Percentiles rank a stretch among this genome's conserved stretches.
These are phyloP conservation scores for Ophiostoma sp. DNA, from an alignment of 2,329 filamentous ascomycete genomes.

Conservation along the genomic window DNA sequence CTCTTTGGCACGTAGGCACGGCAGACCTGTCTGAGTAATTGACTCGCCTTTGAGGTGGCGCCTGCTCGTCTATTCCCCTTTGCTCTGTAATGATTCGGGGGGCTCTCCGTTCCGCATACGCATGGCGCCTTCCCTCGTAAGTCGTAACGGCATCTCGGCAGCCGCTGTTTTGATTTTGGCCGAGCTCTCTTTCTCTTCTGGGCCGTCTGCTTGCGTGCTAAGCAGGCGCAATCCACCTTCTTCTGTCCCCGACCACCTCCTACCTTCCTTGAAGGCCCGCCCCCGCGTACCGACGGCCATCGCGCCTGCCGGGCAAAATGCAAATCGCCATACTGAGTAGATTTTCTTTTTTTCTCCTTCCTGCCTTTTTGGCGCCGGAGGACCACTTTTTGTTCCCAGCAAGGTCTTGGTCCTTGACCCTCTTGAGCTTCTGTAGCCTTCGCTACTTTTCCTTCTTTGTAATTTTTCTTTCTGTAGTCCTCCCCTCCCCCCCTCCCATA, in stretches of 20 bases:
- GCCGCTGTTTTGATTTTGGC: not conserved
- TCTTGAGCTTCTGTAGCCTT: conserved; percentile 6
- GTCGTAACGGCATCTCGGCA: not conserved
- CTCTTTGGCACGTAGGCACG: not conserved
- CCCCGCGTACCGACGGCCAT: conserved; percentile 13
- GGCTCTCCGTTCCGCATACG: not conserved
- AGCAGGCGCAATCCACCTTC: not conserved
- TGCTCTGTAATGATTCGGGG: not conserved
- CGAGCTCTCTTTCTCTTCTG: not conserved
- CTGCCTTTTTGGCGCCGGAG: not conserved
- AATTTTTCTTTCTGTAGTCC: not conserved
- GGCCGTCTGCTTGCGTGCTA: conserved; percentile 18
- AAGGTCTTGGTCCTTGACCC: not conserved
- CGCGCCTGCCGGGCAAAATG: conserved; percentile 3
- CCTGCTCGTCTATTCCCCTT: not conserved
- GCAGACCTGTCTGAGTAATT: conserved; percentile 5
- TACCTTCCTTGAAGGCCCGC: not conserved
- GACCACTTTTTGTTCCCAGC: conserved; percentile 6
- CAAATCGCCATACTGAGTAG: not conserved
- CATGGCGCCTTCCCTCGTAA: not conserved
- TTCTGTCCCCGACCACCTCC: not conserved
- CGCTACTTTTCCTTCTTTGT: not conserved
- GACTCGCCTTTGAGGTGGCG: conserved; percentile 3
- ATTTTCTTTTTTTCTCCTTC: not conserved
- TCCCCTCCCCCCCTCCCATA: not conserved